Base-by-base conservation (phyloP, 257 asterid species). In the Nicotiana benthamiana region DNA sequence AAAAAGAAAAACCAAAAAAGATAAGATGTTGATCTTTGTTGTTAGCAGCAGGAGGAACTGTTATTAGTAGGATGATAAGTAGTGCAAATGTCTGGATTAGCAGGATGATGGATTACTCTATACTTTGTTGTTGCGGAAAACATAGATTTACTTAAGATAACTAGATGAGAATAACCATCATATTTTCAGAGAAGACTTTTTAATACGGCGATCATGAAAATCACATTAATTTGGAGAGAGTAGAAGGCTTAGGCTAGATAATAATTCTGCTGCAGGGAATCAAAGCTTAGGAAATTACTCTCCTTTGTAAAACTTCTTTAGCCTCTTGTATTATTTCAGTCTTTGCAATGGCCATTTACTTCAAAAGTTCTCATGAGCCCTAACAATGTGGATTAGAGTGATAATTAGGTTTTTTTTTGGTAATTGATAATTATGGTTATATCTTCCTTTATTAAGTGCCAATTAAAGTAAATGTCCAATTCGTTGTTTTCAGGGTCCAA, bases 401-500 rank as follows among this genome's bases (percentile, higher is more conserved):
- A 11, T 62, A 5, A 27, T 62, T 26, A 3, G 32, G 34, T n/a
- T n/a, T n/a, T n/a, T n/a, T n/a, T n/a, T n/a, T n/a, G n/a, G n/a
- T n/a, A n/a, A n/a, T n/a, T 62, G 40, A 11, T 62, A 5, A 27
- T 62, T 26, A 3, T 18, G 34, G 34, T 1, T 61, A 11, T 24
- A 11, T 61, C 16, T 61, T 9, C 36, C 9, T 12, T 13, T 24
- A 27, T 12, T 15, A 63, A 63, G 70, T 63, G 70, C 11, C 70
- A 63, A 63, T 27, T 27, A 27, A 15, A 24, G 68, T 62, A 12
- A 12, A 12, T 63, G 22, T 27, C 43, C 43, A 40, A n/a, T n/a
- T 40, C 27, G 30, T 56, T 6, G 59, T 59, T 86, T 89, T 82
- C 93, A 95, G 98, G 98, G 98, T 61, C 98, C 98, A 43, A 91